Conservation (phyloP, 306 rosid genomes). For the Neltuma alba region DNA sequence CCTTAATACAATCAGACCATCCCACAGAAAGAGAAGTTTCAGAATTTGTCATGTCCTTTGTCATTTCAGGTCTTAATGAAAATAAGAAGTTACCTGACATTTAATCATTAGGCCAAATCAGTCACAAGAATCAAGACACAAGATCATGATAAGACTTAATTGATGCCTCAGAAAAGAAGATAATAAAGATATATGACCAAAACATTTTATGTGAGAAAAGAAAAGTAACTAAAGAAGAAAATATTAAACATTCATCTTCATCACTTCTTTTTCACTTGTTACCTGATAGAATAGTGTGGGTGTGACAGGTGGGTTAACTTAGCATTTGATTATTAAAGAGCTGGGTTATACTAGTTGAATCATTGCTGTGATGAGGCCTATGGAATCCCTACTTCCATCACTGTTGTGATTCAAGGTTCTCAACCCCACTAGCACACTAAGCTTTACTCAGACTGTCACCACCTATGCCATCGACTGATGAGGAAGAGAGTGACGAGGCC, state of each 20-base stretch:
- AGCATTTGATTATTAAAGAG: not conserved
- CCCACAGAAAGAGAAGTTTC: conserved; percentile 57
- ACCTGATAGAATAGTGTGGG: not conserved
- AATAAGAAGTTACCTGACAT: conserved; percentile 90
- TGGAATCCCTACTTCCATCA: not conserved
- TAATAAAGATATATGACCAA: conserved; percentile 1
- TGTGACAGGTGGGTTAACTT: not conserved
- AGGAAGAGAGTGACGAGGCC: not conserved
- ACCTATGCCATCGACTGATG: not conserved
- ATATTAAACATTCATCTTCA: not conserved
- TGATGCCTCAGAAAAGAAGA: conserved; percentile 7
- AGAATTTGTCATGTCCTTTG: conserved; percentile 50
- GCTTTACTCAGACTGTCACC: not conserved
- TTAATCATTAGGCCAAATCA: conserved; percentile 39
- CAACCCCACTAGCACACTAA: not conserved
- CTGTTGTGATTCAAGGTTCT: not conserved
- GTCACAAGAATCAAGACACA: conserved; percentile 38
- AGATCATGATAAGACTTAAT: conserved; percentile 1
- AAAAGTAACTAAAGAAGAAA: not conserved
- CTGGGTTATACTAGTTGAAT: not conserved
- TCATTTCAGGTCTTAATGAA: conserved; percentile 76
- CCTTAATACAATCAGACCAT: conserved; percentile 84
- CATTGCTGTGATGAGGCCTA: not conserved
- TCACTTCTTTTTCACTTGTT: conserved; percentile 5
- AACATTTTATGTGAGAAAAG: not conserved